Evolutionary conservation across 805 yeast genomes (phyloP).

Genomic region (Candida xiaguanensis): DNA sequence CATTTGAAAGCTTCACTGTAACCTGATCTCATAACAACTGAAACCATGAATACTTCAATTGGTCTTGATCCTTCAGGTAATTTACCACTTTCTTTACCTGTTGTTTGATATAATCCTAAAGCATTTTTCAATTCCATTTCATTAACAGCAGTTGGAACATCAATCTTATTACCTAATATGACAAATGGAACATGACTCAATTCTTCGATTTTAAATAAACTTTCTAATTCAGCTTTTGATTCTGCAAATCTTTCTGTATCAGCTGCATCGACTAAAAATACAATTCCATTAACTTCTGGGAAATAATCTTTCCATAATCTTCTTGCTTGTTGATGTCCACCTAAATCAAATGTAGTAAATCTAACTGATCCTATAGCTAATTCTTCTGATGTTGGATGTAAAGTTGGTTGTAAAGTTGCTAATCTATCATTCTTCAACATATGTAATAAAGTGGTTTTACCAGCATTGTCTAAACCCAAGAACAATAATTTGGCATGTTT

Average conservation of each 20-base stretch:
- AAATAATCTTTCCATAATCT: constrained; percentile 99
- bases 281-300: constrained; percentile 99
- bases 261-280: constrained; percentile 94
- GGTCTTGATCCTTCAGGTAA: constrained; percentile 79
- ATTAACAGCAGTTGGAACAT: constrained; percentile 87
- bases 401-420: constrained; percentile 96
- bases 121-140: constrained; percentile 93
- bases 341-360: constrained; percentile 96
- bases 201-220: constrained; percentile 89
- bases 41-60: constrained; percentile 94
- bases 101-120: constrained; percentile 76
- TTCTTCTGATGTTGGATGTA: constrained; percentile 98
- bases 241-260: constrained; percentile 94
- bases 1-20: constrained; percentile 98
- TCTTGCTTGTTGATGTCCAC: constrained; percentile 98
- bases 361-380: constrained; percentile 93
- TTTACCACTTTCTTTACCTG: constrained; percentile 74
- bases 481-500: constrained; percentile 46
- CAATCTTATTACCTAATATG: constrained; percentile 94
- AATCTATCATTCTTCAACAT: constrained; percentile 82
- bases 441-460: constrained; percentile 45
- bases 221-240: constrained; percentile 91
- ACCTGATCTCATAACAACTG: constrained; percentile 98
- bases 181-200: constrained; percentile 86
- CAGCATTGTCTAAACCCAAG: constrained; percentile 46